phyloP scores from a whole-genome alignment of 768 basidiomycete species.

The Trametes maxima region DNA sequence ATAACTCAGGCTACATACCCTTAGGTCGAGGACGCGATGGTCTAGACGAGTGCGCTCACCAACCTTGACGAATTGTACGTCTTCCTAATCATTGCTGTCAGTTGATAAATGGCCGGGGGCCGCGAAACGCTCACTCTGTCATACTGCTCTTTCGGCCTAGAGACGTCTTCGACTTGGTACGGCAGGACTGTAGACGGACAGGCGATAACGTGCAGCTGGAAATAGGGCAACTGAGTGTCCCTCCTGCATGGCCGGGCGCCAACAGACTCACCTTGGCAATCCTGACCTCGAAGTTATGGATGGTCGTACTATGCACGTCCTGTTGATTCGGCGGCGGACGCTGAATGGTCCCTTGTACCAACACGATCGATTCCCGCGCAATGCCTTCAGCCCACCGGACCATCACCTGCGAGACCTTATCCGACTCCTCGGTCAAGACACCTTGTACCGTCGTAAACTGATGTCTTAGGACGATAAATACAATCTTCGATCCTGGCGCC shows the following conservation, averaged over 20 bases:
- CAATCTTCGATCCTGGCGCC: slow-evolving; percentile 77
- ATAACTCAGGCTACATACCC: slow-evolving; percentile 54
- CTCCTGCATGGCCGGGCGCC: neutral
- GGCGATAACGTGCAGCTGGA: slow-evolving; percentile 29
- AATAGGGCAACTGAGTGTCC: neutral
- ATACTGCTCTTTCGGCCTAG: slow-evolving; percentile 21
- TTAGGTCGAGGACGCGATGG: slow-evolving; percentile 90
- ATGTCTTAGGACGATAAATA: slow-evolving; percentile 89
- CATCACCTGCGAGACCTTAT: slow-evolving; percentile 92
- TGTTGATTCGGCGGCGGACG: slow-evolving; percentile 64
- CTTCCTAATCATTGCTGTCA: slow-evolving; percentile 53
- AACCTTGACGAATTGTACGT: slow-evolving; percentile 70
- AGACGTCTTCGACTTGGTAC: slow-evolving; percentile 36
- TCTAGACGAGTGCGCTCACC: slow-evolving; percentile 91
- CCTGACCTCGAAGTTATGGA: slow-evolving; percentile 86
- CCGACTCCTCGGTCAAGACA: slow-evolving; percentile 67
- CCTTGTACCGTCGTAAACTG: slow-evolving; percentile 85
- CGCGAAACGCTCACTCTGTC: slow-evolving; percentile 13
- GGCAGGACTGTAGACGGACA: slow-evolving; percentile 31
- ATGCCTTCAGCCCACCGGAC: slow-evolving; percentile 87
- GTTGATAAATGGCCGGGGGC: slow-evolving; percentile 49
- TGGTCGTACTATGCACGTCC: slow-evolving; percentile 80
- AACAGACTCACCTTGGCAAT: slow-evolving; percentile 64
- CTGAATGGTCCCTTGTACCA: slow-evolving; percentile 81
- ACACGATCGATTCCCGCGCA: slow-evolving; percentile 84